phyloP scores from a whole-genome alignment of 192 early-diverging fungal species.

The Obelidium mucronatum region DNA sequence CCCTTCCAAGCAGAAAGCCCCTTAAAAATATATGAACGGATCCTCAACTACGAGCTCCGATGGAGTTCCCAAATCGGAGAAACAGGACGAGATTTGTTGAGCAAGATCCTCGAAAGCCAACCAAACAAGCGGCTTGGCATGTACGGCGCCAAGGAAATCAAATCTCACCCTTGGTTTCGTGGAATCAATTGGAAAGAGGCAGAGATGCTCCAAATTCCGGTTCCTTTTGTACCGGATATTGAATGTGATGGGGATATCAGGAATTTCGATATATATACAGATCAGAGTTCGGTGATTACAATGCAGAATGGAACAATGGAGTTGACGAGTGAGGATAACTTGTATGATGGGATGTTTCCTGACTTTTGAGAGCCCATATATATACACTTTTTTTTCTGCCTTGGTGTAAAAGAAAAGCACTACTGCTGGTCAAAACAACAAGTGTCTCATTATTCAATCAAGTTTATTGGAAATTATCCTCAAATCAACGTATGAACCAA shows the following conservation, averaged over 20 bases:
- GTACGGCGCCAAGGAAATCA: slow-evolving; percentile 46
- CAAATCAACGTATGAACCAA: no score
- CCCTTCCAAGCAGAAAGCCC: slow-evolving; percentile 51
- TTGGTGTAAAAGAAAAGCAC: no score
- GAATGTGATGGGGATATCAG: slow-evolving; percentile 43
- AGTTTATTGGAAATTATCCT: no score
- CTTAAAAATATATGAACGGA: slow-evolving; percentile 49
- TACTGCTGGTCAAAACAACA: no score
- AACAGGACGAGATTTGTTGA: slow-evolving; percentile 30
- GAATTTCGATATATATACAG: slow-evolving; percentile 49
- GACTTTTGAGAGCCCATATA: slow-evolving; percentile 45
- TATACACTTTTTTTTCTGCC: no score
- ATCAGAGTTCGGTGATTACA: slow-evolving; percentile 32
- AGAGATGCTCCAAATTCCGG: background rate
- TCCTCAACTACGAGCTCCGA: slow-evolving; percentile 40
- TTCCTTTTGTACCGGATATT: slow-evolving; percentile 43
- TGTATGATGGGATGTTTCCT: slow-evolving; percentile 36
- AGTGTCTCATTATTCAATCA: no score
- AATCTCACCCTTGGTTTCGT: slow-evolving; percentile 41
- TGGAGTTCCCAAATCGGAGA: slow-evolving; percentile 43
- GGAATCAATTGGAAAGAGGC: slow-evolving; percentile 39
- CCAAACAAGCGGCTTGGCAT: slow-evolving; percentile 38
- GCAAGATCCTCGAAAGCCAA: slow-evolving; percentile 17
- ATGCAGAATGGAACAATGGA: slow-evolving; percentile 29
- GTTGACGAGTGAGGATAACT: slow-evolving; percentile 26